Base-by-base conservation (phyloP, 2,329 filamentous ascomycete species). In the Septoria petroselini region DNA sequence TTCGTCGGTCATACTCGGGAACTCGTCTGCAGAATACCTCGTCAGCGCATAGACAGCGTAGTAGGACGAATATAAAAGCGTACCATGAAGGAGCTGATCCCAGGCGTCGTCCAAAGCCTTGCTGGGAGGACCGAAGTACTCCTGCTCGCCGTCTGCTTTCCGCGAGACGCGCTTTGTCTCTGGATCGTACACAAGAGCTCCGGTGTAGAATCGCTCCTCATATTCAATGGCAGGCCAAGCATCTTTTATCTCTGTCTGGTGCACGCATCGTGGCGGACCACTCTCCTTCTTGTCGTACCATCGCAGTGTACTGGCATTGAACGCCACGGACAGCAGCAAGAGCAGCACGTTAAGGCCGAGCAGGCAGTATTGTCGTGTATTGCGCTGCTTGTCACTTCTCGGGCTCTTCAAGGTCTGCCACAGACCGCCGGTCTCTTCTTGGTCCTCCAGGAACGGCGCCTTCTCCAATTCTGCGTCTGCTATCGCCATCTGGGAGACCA, bases 101-200 rank as follows among this genome's bases (percentile, higher is more conserved):
- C 58, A 58, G 1, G 42, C 45, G 17, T 41, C 39, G 19, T 60
- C 57, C 6, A 59, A 19, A 15, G 51, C 49, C 17, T 49, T 25
- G 11, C 42, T 44, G 0, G 58, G 58, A 9, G 47, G 52, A 3
- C 58, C 55, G 29, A 61, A 55, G 45, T 54, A 59, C 23, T 53
- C 46, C 12, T 38, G 14, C 5, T 47, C 46, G 1, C 25, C 44
- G 35, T 57, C 56, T n/a, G 18, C 37, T 27, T 37, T 43, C 29
- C 51, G 44, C 7, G 42, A n/a, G 3, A 33, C 44, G 7, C 29
- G 43, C 29, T 46, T 48, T 2, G 43, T 47, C 6, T 48, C 41
- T 4, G 41, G 19, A 43, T 57, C 51, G 21, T 52, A 57, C 8
- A 52, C 21, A 18, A 57, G 31, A 7, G 54, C 41, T 17, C 48